Evolutionary conservation across 2,329 filamentous ascomycete genomes (phyloP).

Genomic region (Myotisia sp.): DNA sequence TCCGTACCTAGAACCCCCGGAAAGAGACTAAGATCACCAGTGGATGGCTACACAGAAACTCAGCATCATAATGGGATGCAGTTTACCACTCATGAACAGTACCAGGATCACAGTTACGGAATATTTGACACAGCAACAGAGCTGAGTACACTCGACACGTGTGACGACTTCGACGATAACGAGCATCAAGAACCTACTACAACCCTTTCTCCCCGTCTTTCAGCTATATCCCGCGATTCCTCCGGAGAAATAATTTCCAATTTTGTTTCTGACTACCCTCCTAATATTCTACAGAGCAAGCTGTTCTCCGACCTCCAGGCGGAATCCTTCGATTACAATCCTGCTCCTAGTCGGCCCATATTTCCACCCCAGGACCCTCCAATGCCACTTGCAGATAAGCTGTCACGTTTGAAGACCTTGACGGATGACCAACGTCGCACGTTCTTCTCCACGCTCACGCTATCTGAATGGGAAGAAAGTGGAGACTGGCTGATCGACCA

Average conservation of each 20-base stretch:
- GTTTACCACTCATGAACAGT: not conserved
- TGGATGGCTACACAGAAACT: too few species aligned
- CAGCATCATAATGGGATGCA: too few species aligned
- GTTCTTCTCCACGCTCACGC: conserved; percentile 39
- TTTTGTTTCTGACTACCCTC: conserved; percentile 36
- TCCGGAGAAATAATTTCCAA: conserved; percentile 18
- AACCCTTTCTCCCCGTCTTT: conserved; percentile 14
- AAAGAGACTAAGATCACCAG: too few species aligned
- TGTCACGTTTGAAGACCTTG: conserved; percentile 25
- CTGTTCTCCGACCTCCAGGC: conserved; percentile 35
- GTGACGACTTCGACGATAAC: conserved; percentile 4
- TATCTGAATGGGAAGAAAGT: conserved; percentile 47
- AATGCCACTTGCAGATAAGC: conserved; percentile 22
- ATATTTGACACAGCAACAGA: conserved; percentile 13
- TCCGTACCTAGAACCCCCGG: too few species aligned
- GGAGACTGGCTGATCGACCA: conserved; percentile 46
- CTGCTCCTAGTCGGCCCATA: conserved; percentile 17
- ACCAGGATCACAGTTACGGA: conserved; percentile 4
- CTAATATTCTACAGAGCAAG: conserved; percentile 31
- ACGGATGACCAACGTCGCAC: conserved; percentile 28
- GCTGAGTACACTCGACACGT: conserved; percentile 12
- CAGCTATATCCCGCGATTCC: conserved; percentile 17
- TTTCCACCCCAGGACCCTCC: conserved; percentile 14
- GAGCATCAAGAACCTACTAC: conserved; percentile 5
- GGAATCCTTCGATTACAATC: conserved; percentile 36